These are phyloP conservation scores for Gastrodia elata DNA, from an alignment of 106 monocot genomes.

Conservation along the genomic window DNA sequence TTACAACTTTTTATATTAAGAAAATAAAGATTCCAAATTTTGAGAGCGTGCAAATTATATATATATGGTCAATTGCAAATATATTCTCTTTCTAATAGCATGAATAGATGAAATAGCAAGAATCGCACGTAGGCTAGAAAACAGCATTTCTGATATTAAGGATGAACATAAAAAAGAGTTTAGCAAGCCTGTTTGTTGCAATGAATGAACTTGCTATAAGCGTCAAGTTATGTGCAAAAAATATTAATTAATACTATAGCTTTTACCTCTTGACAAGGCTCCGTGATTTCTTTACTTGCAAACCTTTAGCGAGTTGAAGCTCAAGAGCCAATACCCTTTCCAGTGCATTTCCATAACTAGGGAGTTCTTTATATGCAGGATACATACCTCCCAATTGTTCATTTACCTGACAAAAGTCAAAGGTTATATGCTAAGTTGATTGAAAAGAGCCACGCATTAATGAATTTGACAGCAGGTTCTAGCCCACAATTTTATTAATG, in stretches of 20 bases:
- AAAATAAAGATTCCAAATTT: no score
- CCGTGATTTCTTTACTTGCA: slow-evolving; percentile 49
- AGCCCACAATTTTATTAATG: neutral
- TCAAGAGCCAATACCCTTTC: slow-evolving; percentile 85
- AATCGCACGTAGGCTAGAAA: no score
- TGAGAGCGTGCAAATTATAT: no score
- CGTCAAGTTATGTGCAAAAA: neutral
- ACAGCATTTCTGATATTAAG: no score
- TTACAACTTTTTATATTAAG: no score
- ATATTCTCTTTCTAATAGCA: no score
- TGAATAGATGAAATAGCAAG: no score
- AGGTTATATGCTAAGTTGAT: neutral
- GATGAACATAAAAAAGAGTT: no score
- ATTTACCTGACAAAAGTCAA: slow-evolving; percentile 47
- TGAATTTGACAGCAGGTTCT: neutral
- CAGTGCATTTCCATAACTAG: slow-evolving; percentile 59
- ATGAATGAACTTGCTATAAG: neutral
- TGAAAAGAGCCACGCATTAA: neutral
- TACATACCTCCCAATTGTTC: slow-evolving; percentile 58
- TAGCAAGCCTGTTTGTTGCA: neutral
- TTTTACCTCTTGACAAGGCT: slow-evolving; percentile 58
- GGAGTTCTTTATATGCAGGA: slow-evolving; percentile 52
- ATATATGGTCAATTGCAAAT: no score
- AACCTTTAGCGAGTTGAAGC: slow-evolving; percentile 78
- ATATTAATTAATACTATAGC: neutral